Conservation (phyloP, 2,329 filamentous ascomycete genomes). For the Beauveria scarabaeidicola region DNA sequence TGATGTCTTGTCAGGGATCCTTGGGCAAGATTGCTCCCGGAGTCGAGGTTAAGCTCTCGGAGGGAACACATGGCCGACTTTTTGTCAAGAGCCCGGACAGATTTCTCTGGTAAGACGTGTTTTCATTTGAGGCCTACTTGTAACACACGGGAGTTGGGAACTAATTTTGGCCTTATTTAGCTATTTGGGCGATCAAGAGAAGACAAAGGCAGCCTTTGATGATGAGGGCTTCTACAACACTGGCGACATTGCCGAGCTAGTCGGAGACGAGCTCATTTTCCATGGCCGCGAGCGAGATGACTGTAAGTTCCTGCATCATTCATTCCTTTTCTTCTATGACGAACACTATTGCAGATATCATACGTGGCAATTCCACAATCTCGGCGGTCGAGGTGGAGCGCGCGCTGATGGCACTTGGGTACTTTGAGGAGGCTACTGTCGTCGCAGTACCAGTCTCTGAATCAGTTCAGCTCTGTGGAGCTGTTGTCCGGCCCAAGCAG, state of each 20-base stretch:
- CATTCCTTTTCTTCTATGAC: no score
- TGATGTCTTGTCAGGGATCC: not conserved
- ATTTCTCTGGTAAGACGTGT: not conserved
- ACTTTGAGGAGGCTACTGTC: conserved; percentile 16
- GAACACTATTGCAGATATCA: conserved; percentile 2
- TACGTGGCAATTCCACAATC: conserved; percentile 12
- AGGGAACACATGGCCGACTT: conserved; percentile 16
- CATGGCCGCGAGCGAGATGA: conserved; percentile 15
- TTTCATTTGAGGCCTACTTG: not conserved
- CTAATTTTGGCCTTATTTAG: not conserved
- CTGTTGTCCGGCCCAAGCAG: conserved; percentile 13
- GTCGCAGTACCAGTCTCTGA: conserved; percentile 17
- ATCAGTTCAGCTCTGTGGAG: conserved; percentile 15
- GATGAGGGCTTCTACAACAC: not conserved
- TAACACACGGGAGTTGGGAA: not conserved
- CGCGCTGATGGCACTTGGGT: conserved; percentile 13
- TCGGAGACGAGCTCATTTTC: conserved; percentile 8
- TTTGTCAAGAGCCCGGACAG: conserved; percentile 13
- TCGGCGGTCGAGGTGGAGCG: conserved; percentile 14
- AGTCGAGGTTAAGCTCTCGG: conserved; percentile 12
- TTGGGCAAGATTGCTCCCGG: conserved; percentile 5
- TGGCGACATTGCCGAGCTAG: not conserved
- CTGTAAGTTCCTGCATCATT: conserved; percentile 10
- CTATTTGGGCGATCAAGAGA: not conserved
- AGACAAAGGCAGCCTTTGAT: not conserved